Conservation (phyloP, 2,329 filamentous ascomycete genomes). For the Dendryphion nanum region DNA sequence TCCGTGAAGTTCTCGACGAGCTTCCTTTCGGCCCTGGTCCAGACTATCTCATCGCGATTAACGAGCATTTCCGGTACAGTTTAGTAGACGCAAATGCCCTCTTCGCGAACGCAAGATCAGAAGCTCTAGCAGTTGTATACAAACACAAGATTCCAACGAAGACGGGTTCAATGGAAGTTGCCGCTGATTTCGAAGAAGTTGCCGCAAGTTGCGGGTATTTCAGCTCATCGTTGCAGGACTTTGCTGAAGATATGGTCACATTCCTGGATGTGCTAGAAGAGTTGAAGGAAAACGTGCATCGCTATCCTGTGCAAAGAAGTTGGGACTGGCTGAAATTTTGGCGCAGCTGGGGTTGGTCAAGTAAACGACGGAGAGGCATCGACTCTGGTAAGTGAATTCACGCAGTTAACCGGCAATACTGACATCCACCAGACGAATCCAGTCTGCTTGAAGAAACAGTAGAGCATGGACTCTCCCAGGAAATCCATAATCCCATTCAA, state of each 20-base stretch:
- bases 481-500: constrained; percentile 36
- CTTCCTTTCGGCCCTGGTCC: constrained; percentile 74
- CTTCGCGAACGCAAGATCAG: constrained; percentile 72
- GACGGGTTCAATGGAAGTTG: constrained; percentile 67
- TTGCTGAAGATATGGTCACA: constrained; percentile 82
- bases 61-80: constrained; percentile 77
- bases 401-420: constrained; percentile 4
- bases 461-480: constrained; percentile 31
- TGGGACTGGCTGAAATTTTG: constrained; percentile 91
- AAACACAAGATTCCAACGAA: constrained; percentile 71
- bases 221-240: constrained; percentile 84
- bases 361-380: constrained; percentile 8
- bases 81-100: constrained; percentile 76
- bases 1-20: constrained; percentile 85
- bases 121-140: constrained; percentile 78
- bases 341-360: constrained; percentile 40
- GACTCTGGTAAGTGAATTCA: constrained; percentile 17
- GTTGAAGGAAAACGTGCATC: constrained; percentile 62
- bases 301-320: constrained; percentile 59
- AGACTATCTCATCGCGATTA: constrained; percentile 68
- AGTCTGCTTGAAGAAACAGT: constrained; percentile 23
- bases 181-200: constrained; percentile 95
- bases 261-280: constrained; percentile 85
- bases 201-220: constrained; percentile 98
- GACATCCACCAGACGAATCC: constrained; percentile 18